phyloP scores from a whole-genome alignment of 1,284 basidiomycete genomes.

The Fomes fomentarius region DNA sequence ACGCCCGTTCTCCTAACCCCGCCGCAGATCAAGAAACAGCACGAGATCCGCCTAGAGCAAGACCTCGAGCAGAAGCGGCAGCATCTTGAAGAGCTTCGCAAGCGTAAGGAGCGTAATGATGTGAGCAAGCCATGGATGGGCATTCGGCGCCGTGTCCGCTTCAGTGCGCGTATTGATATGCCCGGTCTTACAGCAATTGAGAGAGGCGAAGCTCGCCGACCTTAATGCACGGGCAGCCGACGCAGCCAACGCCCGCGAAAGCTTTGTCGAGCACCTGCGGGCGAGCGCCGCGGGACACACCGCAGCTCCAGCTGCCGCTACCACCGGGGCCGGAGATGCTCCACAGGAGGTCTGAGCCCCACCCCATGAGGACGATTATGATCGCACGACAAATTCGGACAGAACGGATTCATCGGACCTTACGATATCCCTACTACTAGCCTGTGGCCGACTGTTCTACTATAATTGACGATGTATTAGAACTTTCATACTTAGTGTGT shows the following conservation, averaged over 20 bases:
- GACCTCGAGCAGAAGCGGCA: conserved; percentile 31
- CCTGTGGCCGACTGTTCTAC: too few species aligned
- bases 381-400: not conserved
- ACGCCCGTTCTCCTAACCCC: not conserved
- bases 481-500: too few species aligned
- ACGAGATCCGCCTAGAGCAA: conserved; percentile 31
- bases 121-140: too few species aligned
- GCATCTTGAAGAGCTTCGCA: conserved; percentile 30
- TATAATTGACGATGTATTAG: too few species aligned
- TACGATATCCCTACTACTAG: too few species aligned
- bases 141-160: not conserved
- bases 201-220: conserved; percentile 33
- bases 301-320: not conserved
- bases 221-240: conserved; percentile 31
- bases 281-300: conserved; percentile 3
- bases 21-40: conserved; percentile 31
- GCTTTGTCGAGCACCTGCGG: conserved; percentile 7
- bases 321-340: not conserved
- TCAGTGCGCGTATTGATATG: not conserved
- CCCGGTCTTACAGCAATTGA: conserved; percentile 23
- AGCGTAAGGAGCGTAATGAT: conserved; percentile 34
- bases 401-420: too few species aligned
- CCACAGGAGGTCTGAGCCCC: not conserved
- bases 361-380: not conserved
- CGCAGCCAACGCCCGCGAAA: conserved; percentile 13